Evolutionary conservation across 2,329 filamentous ascomycete genomes (phyloP).

Genomic region (Camillea tinctor): DNA sequence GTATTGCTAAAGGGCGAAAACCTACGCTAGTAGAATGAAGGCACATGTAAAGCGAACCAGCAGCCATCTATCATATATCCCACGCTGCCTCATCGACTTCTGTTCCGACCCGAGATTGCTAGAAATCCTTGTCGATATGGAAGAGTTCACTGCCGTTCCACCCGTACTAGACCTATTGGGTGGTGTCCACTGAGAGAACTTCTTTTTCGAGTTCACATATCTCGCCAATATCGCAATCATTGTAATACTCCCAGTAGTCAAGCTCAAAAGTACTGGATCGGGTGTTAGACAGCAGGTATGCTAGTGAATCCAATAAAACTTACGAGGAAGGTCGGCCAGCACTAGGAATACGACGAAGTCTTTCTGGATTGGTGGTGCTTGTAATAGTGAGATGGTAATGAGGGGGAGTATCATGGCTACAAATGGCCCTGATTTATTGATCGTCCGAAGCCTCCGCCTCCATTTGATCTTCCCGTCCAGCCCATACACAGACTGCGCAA

Average conservation of each 20-base stretch:
- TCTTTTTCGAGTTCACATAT: slow-evolving; percentile 23
- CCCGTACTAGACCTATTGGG: background rate
- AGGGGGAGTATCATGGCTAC: slow-evolving; percentile 23
- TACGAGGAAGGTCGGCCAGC: slow-evolving; percentile 25
- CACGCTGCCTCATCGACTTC: slow-evolving; percentile 3
- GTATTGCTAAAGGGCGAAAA: background rate
- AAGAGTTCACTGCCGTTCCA: background rate
- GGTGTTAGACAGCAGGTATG: background rate
- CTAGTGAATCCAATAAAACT: slow-evolving; percentile 2
- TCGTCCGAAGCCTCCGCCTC: slow-evolving; percentile 11
- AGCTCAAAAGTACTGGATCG: slow-evolving; percentile 15
- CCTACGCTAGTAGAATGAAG: slow-evolving; percentile 23
- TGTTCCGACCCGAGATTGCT: background rate
- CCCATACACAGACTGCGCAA: slow-evolving; percentile 8
- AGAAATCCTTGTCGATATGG: background rate
- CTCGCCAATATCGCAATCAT: slow-evolving; percentile 24
- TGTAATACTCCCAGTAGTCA: slow-evolving; percentile 22
- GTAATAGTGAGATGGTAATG: slow-evolving; percentile 24
- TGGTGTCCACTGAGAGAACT: slow-evolving; percentile 24
- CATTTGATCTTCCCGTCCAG: slow-evolving; percentile 13
- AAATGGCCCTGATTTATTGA: slow-evolving; percentile 23
- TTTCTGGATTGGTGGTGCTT: slow-evolving; percentile 16
- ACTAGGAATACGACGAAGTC: slow-evolving; percentile 25
- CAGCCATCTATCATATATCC: slow-evolving; percentile 29
- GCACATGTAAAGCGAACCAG: slow-evolving; percentile 29